These are phyloP conservation scores for Sarocladium strictum DNA, from an alignment of 2,329 filamentous ascomycete species.

Conservation along the genomic window DNA sequence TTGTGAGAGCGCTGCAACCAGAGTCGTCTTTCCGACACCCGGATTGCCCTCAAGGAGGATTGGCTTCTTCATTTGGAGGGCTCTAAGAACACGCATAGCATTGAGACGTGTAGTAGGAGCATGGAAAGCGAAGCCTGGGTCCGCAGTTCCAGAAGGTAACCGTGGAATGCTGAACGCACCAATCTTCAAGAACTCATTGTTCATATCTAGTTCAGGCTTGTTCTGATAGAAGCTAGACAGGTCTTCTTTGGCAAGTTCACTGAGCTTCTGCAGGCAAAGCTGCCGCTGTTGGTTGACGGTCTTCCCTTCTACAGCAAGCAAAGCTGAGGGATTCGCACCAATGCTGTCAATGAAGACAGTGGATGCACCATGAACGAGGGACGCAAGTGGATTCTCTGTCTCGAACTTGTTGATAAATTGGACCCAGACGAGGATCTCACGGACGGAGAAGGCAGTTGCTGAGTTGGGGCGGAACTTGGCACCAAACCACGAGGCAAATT, in stretches of 20 bases:
- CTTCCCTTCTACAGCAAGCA: conserved; percentile 66
- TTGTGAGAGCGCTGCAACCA: conserved; percentile 78
- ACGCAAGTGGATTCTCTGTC: conserved; percentile 36
- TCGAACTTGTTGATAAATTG: conserved; percentile 75
- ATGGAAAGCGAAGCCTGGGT: conserved; percentile 57
- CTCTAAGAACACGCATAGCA: conserved; percentile 83
- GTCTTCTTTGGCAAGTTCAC: conserved; percentile 58
- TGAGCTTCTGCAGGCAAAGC: conserved; percentile 67
- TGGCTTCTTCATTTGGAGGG: conserved; percentile 81
- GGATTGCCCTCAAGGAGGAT: conserved; percentile 93
- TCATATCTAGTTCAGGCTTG: conserved; percentile 51
- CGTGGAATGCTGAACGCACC: conserved; percentile 67
- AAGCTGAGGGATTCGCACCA: conserved; percentile 86
- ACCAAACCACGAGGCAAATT: conserved; percentile 92
- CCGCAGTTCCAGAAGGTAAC: conserved; percentile 30
- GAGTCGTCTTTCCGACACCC: conserved; percentile 95
- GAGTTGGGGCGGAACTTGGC: conserved; percentile 69
- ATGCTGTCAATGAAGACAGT: conserved; percentile 96
- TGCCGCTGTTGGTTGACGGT: conserved; percentile 66
- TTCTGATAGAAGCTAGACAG: conserved; percentile 60
- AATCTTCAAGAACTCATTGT: conserved; percentile 50
- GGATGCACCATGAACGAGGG: conserved; percentile 75
- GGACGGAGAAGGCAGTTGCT: conserved; percentile 75
- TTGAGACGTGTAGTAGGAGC: conserved; percentile 88
- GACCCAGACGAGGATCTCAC: conserved; percentile 90